A percentile compares a stretch with the other conserved stretches of the same genome.
Conservation (phyloP, 371 early-diverging fungal genomes). For the Chytridiales sp. region DNA sequence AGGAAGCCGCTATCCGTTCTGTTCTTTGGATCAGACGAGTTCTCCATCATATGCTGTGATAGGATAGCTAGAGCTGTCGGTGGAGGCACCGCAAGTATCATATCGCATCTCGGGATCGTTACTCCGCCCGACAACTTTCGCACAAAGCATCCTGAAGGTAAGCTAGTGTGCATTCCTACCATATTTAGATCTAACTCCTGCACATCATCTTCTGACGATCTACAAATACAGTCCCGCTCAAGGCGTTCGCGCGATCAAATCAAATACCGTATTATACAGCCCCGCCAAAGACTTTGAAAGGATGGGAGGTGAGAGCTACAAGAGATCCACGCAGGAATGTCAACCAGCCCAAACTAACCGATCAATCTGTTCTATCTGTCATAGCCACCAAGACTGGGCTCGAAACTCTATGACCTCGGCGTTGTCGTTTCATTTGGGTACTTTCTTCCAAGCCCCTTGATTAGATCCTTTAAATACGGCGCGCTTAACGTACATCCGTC, state of each 20-base stretch:
- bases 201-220: conserved; percentile 26
- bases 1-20: too few species aligned
- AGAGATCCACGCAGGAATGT: not conserved
- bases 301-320: conserved; percentile 38
- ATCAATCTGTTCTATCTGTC: not conserved
- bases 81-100: conserved; percentile 1
- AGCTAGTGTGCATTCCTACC: conserved; percentile 12
- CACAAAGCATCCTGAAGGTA: conserved; percentile 46
- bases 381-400: conserved; percentile 17
- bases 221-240: conserved; percentile 44
- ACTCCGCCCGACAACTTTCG: conserved; percentile 61
- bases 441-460: conserved; percentile 75
- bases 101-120: conserved; percentile 59
- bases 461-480: conserved; percentile 65
- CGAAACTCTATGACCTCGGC: conserved; percentile 69
- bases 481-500: conserved; percentile 89
- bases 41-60: conserved; percentile 67
- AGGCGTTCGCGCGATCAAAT: conserved; percentile 35
- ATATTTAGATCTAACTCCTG: conserved; percentile 47
- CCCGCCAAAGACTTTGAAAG: conserved; percentile 44
- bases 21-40: conserved; percentile 85
- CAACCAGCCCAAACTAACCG: not conserved
- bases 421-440: conserved; percentile 92
- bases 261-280: conserved; percentile 37
- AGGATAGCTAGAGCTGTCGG: conserved; percentile 43